A percentile compares a stretch with the other conserved stretches of the same genome.
Evolutionary conservation across 1,284 basidiomycete genomes (phyloP).

Genomic region (Apiotrichum akiyoshidainum): DNA sequence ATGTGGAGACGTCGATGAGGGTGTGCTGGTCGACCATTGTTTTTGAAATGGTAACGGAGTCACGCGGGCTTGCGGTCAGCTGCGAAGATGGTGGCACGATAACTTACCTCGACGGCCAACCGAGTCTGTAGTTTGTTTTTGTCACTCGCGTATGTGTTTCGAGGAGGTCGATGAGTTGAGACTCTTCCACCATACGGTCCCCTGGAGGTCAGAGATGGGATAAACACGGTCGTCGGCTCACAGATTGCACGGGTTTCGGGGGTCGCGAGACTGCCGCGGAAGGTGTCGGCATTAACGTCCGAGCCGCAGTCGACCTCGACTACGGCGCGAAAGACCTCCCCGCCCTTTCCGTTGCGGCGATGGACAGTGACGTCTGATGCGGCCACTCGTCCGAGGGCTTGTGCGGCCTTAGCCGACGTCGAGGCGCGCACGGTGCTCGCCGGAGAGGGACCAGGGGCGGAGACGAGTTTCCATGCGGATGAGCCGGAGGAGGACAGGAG

Average conservation of each 20-base stretch:
- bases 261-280: slow-evolving; percentile 76
- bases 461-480: slow-evolving; percentile 50
- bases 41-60: slow-evolving; percentile 87
- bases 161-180: slow-evolving; percentile 78
- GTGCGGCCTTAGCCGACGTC: slow-evolving; percentile 14
- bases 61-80: slow-evolving; percentile 65
- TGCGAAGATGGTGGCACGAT: neutral
- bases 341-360: slow-evolving; percentile 53
- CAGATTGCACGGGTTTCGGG: slow-evolving; percentile 78
- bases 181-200: slow-evolving; percentile 87
- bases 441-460: slow-evolving; percentile 29
- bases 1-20: slow-evolving; percentile 88
- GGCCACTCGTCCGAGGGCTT: slow-evolving; percentile 36
- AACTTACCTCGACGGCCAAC: slow-evolving; percentile 92
- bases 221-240: slow-evolving; percentile 26
- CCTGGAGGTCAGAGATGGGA: slow-evolving; percentile 47
- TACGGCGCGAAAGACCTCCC: slow-evolving; percentile 78
- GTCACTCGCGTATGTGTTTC: slow-evolving; percentile 79
- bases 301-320: slow-evolving; percentile 70
- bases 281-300: slow-evolving; percentile 68
- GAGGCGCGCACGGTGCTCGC: slow-evolving; percentile 25
- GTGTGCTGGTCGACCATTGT: slow-evolving; percentile 75
- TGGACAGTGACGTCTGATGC: slow-evolving; percentile 52
- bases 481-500: slow-evolving; percentile 47
- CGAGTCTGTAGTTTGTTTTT: slow-evolving; percentile 85